These are phyloP conservation scores for Arabidopsis lyrata DNA, from an alignment of 441 rosid genomes.

Conservation along the genomic window DNA sequence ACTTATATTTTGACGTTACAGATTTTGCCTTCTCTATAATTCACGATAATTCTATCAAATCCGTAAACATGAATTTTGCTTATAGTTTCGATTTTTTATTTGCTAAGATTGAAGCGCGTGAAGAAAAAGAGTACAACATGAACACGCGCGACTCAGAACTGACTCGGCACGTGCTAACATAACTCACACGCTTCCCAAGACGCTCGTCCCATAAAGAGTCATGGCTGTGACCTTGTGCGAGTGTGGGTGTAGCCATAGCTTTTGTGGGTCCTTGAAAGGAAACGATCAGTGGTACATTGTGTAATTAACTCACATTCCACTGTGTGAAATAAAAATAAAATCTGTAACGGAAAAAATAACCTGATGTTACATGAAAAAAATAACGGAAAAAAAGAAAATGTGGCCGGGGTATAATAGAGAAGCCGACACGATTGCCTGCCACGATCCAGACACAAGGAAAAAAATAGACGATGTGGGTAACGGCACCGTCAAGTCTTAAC, in stretches of 20 bases:
- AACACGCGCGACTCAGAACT: slow-evolving; percentile 16
- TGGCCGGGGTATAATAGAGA: slow-evolving; percentile 42
- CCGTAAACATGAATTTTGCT: background rate
- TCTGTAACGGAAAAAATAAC: background rate
- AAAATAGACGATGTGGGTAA: slow-evolving; percentile 41
- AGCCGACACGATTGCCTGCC: slow-evolving; percentile 73
- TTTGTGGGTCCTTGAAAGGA: slow-evolving; percentile 27
- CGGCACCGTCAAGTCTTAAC: slow-evolving; percentile 43
- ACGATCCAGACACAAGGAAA: slow-evolving; percentile 55
- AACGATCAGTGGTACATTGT: slow-evolving; percentile 13
- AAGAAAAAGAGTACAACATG: background rate
- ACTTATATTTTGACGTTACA: no score
- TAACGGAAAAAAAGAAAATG: slow-evolving; percentile 17
- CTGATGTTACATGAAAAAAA: background rate
- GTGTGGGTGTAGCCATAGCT: slow-evolving; percentile 41
- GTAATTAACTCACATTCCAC: slow-evolving; percentile 9
- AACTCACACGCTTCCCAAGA: slow-evolving; percentile 31
- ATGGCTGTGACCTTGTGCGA: slow-evolving; percentile 40
- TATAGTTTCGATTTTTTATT: background rate
- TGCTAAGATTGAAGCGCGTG: slow-evolving; percentile 19
- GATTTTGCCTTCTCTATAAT: no score
- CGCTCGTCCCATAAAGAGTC: slow-evolving; percentile 47
- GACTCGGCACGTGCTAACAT: slow-evolving; percentile 27
- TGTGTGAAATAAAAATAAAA: background rate
- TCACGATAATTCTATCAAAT: no score